Evolutionary conservation across 306 rosid species (phyloP), one percentile per base, ranked within the genome.

Genomic region (Begonia masoniana): DNA sequence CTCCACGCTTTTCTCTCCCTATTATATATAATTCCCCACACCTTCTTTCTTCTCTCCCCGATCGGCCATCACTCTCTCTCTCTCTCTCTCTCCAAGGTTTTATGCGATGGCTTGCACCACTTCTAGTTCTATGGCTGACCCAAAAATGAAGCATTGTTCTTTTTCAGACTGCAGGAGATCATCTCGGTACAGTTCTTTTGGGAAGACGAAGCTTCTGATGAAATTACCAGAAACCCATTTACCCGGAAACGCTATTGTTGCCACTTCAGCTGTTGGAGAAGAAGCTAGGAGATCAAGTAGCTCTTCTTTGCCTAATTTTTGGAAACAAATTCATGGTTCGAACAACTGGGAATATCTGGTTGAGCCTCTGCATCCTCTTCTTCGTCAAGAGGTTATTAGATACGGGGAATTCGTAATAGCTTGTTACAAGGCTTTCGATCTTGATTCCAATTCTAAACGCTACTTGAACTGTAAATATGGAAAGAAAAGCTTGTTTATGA

Each of bases 251-350:
- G 39, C 39, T 9, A 31, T 31, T 6, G 39, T 31, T 31, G 39
- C 39, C 7, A 7, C 39, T 31, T 31, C 8, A 31, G 39, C 39
- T 31, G 39, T 7, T 31, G 39, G 39, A 31, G 39, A 31, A 31
- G 39, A 31, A 31, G 39, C 39, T 31, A 31, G 39, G 39, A 31
- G 7, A 7, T 7, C 39, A 13, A 16, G 45, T 2, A 6, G 14
- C 5, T 31, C 71, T 2, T 23, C 51, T 14, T 61, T 88, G 50
- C 17, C 71, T 3, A 16, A 70, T 7, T 16, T 59, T 10, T 89
- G 97, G 97, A 73, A 76, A 49, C 79, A 82, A 43, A 62, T 91
- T 48, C 96, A 85, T 16, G 97, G 97, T 52, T 78, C 79, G 51
- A 68, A 75, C 47, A 52, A 91, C 65, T 91, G 97, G 97, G 88